Evolutionary conservation across 768 basidiomycete species (phyloP).

Genomic region (Terana coerulea): DNA sequence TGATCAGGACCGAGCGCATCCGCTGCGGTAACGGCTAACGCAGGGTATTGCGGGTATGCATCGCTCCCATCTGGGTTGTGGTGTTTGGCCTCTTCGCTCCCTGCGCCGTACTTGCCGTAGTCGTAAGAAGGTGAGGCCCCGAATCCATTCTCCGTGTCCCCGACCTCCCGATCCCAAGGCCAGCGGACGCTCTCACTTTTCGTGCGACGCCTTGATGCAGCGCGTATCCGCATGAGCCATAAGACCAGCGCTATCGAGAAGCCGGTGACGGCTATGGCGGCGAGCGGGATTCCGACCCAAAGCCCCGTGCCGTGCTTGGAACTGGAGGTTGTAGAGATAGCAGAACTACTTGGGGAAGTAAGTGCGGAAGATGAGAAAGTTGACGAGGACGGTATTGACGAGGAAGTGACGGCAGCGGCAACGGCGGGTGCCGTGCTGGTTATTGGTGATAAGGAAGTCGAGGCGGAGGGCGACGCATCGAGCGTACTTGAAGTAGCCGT

Average conservation of each 20-base stretch:
- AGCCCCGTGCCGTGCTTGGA: no score
- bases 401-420: neutral
- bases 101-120: neutral
- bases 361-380: slow-evolving; percentile 8
- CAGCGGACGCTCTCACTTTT: slow-evolving; percentile 15
- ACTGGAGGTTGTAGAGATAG: neutral
- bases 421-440: neutral
- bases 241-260: slow-evolving; percentile 18
- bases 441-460: neutral
- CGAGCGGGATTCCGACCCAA: slow-evolving; percentile 23
- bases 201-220: slow-evolving; percentile 15
- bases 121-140: neutral
- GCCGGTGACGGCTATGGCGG: slow-evolving; percentile 17
- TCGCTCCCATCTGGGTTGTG: neutral
- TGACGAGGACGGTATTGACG: neutral
- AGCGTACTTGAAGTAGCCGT: neutral
- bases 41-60: neutral
- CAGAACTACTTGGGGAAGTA: neutral
- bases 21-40: neutral
- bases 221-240: slow-evolving; percentile 25
- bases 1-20: neutral
- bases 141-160: slow-evolving; percentile 3
- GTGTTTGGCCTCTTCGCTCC: neutral
- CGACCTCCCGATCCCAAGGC: slow-evolving; percentile 20
- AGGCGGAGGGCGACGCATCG: neutral